phyloP scores from a whole-genome alignment of 139 green algal genomes.

The Yamagishiella unicocca region DNA sequence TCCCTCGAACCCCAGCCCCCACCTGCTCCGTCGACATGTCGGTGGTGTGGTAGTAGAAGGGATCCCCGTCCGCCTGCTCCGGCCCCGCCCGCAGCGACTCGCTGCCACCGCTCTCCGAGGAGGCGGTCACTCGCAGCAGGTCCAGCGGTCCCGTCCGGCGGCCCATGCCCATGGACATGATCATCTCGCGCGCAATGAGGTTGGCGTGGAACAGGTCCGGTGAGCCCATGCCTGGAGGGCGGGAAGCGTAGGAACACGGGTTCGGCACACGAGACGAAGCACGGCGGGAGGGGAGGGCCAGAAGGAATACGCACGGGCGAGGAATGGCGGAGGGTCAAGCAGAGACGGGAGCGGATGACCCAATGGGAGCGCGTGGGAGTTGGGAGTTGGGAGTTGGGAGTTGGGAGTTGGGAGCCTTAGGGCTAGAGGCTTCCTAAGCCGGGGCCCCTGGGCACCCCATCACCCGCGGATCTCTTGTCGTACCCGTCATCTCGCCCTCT shows the following conservation, averaged over 20 bases:
- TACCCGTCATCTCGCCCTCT: constrained; percentile 77
- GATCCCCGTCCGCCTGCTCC: constrained; percentile 18
- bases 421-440: not conserved
- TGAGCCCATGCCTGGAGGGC: constrained; percentile 56
- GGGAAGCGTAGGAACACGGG: not conserved
- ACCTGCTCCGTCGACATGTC: constrained; percentile 70
- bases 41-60: constrained; percentile 59
- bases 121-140: constrained; percentile 69
- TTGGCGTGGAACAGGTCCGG: constrained; percentile 79
- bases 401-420: not conserved
- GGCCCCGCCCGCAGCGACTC: not conserved
- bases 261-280: too few relatives aligned
- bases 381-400: not conserved
- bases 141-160: constrained; percentile 79
- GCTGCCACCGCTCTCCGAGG: not conserved
- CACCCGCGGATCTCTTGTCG: too few relatives aligned
- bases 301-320: not conserved
- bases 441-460: not conserved
- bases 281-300: too few relatives aligned
- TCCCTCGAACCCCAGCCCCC: too few relatives aligned
- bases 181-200: constrained; percentile 90
- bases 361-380: not conserved
- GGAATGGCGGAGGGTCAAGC: not conserved
- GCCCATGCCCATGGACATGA: constrained; percentile 85
- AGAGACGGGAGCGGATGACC: not conserved